Percentiles rank a stretch among this genome's conserved stretches.
Evolutionary conservation across 148 eudicot species (phyloP).

Genomic region (Vaccinium corymbosum): DNA sequence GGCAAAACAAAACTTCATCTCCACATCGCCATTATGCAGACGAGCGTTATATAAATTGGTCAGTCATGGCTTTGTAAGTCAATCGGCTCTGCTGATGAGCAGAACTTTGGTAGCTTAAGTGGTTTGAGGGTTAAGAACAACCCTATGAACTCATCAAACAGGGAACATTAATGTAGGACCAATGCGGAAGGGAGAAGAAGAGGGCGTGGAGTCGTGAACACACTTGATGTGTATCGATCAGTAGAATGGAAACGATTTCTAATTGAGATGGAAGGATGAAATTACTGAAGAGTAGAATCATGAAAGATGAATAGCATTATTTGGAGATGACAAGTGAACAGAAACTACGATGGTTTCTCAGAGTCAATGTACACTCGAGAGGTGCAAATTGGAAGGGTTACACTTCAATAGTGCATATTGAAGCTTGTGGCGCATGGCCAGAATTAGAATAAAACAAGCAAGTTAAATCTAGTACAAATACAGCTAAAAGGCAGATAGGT

Average conservation of each 20-base stretch:
- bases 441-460: background rate
- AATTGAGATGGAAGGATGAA: background rate
- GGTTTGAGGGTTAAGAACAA: background rate
- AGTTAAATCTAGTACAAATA: background rate
- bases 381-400: background rate
- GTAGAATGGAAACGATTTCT: background rate
- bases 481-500: background rate
- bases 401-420: background rate
- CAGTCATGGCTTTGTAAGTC: background rate
- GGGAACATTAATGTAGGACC: background rate
- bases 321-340: background rate
- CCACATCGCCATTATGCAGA: background rate
- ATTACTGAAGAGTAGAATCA: background rate
- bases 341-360: background rate
- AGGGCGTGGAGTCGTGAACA: background rate
- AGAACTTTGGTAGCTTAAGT: background rate
- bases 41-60: background rate
- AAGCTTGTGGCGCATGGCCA: background rate
- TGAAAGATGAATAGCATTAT: background rate
- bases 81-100: background rate
- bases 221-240: background rate
- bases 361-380: background rate
- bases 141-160: background rate
- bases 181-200: background rate
- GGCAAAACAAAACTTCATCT: background rate